Evolutionary conservation across 2,329 filamentous ascomycete species (phyloP).

Genomic region (Hymenoscyphus fraxineus): DNA sequence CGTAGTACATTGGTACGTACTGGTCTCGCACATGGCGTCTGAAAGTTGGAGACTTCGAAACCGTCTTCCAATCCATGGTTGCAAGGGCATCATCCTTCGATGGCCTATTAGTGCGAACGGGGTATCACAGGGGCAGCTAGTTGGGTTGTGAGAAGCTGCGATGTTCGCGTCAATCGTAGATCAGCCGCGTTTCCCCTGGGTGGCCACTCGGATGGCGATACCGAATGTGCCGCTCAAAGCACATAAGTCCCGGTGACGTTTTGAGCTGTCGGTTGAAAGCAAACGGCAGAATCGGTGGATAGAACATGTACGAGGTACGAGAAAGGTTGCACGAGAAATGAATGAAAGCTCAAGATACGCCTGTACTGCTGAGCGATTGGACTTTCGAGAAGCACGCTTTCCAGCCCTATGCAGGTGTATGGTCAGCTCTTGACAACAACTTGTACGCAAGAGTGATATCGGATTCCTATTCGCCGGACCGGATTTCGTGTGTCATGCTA

Average conservation of each 20-base stretch:
- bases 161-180: not conserved
- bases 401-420: not conserved
- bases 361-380: not conserved
- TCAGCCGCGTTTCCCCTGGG: not conserved
- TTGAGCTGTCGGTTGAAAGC: not conserved
- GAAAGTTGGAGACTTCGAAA: slow-evolving; percentile 11
- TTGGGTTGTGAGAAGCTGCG: not conserved
- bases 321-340: not conserved
- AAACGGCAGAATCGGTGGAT: not conserved
- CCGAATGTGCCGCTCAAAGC: not conserved
- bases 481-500: not conserved
- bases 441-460: not conserved
- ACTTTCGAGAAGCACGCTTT: not conserved
- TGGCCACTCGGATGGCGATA: not conserved
- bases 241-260: not conserved
- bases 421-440: not conserved
- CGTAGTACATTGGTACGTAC: slow-evolving; percentile 1
- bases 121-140: not conserved
- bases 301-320: slow-evolving; percentile 1
- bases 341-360: not conserved
- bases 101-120: not conserved
- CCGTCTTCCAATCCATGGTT: slow-evolving; percentile 3
- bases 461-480: not conserved
- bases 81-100: slow-evolving; percentile 5
- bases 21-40: not conserved